Evolutionary conservation across 2,329 filamentous ascomycete genomes (phyloP), one percentile per base, ranked within the genome.

Genomic region (Fusarium aywerte): DNA sequence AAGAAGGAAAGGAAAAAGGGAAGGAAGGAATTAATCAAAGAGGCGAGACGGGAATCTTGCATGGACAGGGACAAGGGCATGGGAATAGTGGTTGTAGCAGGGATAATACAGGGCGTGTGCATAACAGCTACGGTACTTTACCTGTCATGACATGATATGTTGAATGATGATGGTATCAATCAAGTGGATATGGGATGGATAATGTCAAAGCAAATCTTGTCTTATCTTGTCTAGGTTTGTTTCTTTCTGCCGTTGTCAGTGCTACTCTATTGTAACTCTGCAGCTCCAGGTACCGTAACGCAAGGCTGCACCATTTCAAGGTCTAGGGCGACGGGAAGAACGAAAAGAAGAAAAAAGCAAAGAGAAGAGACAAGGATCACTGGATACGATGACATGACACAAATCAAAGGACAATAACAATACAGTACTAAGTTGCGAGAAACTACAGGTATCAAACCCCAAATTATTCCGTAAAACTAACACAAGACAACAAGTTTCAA

Each of bases 1-100:
- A 38, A 45, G 48, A 55, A 51, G 31, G 31, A 68, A 57, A 38
- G 35, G 42, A 39, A 55, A 57, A 32, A 40, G 20, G 52, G 25
- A 51, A 51, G 12, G 39, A 27, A 38, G 18, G 31, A 55, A 44
- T 62, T 62, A 62, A 55, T 48, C 48, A 48, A 44, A 55, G 47
- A 67, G 51, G 53, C 61, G 61, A 58, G 65, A 63, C 66, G 56
- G 56, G 62, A 66, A 68, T 67, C 62, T 67, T 56, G 66, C 66
- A 69, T 68, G 54, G 62, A 60, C 57, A 64, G 31, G 65, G 21
- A 32, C 31, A 67, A 25, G 20, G 43, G 50, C 49, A 67, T 20
- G 57, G 63, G 43, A 16, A 39, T 18, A 49, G n/a, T 13, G 13
- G 7, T 23, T 21, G 20, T 7, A 29, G 2, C 49, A 42, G 44